Percentiles rank a stretch among this genome's conserved stretches.
Evolutionary conservation across 352 stramenopile species (phyloP).

Genomic region (Pythium rishiriense): DNA sequence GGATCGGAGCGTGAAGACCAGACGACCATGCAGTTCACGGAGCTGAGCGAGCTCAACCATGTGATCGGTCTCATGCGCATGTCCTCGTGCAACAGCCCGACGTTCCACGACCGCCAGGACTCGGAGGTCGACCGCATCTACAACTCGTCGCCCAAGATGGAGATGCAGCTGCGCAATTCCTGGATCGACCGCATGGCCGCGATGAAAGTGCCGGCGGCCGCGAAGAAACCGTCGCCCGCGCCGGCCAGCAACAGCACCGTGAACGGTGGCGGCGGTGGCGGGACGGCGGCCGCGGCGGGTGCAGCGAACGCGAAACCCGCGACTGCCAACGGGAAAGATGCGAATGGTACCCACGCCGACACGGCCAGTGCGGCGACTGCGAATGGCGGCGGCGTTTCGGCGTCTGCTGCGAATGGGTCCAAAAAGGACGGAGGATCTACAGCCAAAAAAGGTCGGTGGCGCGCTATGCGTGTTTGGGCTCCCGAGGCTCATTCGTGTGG

Average conservation of each 20-base stretch:
- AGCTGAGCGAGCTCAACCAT: constrained; percentile 86
- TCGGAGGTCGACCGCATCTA: constrained; percentile 90
- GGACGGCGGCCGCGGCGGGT: neutral
- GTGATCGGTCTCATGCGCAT: constrained; percentile 83
- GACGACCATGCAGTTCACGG: constrained; percentile 81
- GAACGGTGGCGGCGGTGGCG: neutral
- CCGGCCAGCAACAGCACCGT: constrained; percentile 5
- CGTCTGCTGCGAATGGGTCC: constrained; percentile 1
- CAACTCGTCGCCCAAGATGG: constrained; percentile 89
- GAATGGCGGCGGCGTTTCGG: neutral
- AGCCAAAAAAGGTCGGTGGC: constrained; percentile 6
- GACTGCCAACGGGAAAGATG: constrained; percentile 16
- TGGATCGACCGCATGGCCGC: constrained; percentile 88
- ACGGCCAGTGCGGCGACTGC: constrained; percentile 3
- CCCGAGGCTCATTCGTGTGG: neutral
- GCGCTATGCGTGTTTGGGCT: too few species aligned
- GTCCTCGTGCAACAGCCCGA: constrained; percentile 80
- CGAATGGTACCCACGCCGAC: constrained; percentile 14
- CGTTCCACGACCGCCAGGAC: constrained; percentile 88
- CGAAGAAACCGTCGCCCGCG: constrained; percentile 55
- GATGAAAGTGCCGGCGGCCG: constrained; percentile 51
- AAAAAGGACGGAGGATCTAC: neutral
- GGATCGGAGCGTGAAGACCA: too few species aligned
- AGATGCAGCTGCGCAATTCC: constrained; percentile 83
- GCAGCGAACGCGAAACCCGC: constrained; percentile 8